Evolutionary conservation across 2,329 filamentous ascomycete species (phyloP).

Genomic region (Corinectria fuckeliana): DNA sequence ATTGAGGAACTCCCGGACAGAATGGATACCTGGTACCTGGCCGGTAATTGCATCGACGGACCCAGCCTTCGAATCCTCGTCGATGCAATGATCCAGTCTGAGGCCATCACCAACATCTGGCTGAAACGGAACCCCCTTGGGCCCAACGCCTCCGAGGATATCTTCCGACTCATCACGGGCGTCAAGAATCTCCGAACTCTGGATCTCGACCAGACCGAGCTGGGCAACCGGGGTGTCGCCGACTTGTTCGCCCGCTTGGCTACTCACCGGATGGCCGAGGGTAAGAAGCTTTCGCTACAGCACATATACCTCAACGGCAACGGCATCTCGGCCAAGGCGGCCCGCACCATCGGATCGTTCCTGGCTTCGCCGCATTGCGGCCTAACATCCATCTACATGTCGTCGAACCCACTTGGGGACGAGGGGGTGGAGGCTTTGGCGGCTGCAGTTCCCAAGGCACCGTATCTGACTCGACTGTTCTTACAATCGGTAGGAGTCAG

Average conservation of each 20-base stretch:
- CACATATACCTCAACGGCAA: conserved; percentile 47
- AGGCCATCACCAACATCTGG: conserved; percentile 57
- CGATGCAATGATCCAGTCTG: conserved; percentile 51
- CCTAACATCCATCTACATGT: conserved; percentile 47
- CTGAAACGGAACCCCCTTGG: conserved; percentile 61
- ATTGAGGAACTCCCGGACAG: conserved; percentile 51
- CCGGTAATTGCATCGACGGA: conserved; percentile 59
- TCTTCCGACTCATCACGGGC: conserved; percentile 53
- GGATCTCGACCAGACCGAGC: conserved; percentile 60
- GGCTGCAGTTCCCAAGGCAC: conserved; percentile 40
- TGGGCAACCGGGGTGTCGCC: conserved; percentile 54
- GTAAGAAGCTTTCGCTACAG: conserved; percentile 40
- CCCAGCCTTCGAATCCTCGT: conserved; percentile 50
- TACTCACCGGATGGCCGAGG: conserved; percentile 37
- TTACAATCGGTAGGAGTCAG: conserved; percentile 53
- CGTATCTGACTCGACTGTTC: conserved; percentile 44
- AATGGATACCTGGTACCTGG: conserved; percentile 63
- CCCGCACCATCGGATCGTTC: conserved; percentile 43
- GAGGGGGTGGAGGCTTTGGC: conserved; percentile 41
- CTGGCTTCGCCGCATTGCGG: conserved; percentile 42
- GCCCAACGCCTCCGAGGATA: conserved; percentile 44
- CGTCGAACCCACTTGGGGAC: conserved; percentile 47
- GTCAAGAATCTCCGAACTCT: conserved; percentile 54
- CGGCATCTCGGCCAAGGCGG: conserved; percentile 42
- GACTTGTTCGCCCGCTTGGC: conserved; percentile 50